phyloP scores from a whole-genome alignment of 2,329 filamentous ascomycete genomes.

The Scytalidium lignicola region DNA sequence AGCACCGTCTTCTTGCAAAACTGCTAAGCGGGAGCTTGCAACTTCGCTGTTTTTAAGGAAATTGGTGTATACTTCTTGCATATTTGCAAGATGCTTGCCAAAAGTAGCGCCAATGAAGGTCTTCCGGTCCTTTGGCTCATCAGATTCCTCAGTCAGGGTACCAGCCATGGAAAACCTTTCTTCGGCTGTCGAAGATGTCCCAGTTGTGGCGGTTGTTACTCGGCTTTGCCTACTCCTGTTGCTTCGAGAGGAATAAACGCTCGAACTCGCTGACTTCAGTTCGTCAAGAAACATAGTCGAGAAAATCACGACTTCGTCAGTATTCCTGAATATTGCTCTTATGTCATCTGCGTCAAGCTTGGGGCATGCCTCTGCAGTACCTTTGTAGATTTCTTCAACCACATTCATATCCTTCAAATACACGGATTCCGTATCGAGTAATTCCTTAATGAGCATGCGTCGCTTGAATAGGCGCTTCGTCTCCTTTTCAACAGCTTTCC shows the following conservation, averaged over 20 bases:
- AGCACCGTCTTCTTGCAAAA: constrained; percentile 58
- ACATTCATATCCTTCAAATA: constrained; percentile 97
- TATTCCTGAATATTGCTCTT: constrained; percentile 88
- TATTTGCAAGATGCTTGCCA: constrained; percentile 48
- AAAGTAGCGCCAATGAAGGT: constrained; percentile 26
- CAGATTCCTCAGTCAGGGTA: constrained; percentile 20
- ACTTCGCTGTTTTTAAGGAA: constrained; percentile 60
- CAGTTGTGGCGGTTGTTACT: constrained; percentile 7
- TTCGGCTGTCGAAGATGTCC: constrained; percentile 9
- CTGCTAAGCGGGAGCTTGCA: constrained; percentile 55
- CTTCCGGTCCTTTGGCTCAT: constrained; percentile 25
- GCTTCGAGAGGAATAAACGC: constrained; percentile 64
- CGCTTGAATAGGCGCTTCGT: constrained; percentile 73
- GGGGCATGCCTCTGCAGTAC: constrained; percentile 76
- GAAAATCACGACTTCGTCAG: constrained; percentile 83
- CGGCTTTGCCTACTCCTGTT: constrained; percentile 35
- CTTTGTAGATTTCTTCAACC: constrained; percentile 95
- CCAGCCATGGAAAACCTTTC: constrained; percentile 19
- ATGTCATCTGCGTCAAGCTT: constrained; percentile 78
- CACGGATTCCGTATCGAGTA: constrained; percentile 86
- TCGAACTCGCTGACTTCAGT: constrained; percentile 73
- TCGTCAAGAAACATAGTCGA: constrained; percentile 74
- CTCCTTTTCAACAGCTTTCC: constrained; percentile 46
- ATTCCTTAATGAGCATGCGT: constrained; percentile 80
- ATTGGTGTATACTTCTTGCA: constrained; percentile 56